A percentile compares a stretch with the other conserved stretches of the same genome.
These are phyloP conservation scores for Conticribra guillardii DNA, from an alignment of 108 stramenopile species.

Conservation along the genomic window DNA sequence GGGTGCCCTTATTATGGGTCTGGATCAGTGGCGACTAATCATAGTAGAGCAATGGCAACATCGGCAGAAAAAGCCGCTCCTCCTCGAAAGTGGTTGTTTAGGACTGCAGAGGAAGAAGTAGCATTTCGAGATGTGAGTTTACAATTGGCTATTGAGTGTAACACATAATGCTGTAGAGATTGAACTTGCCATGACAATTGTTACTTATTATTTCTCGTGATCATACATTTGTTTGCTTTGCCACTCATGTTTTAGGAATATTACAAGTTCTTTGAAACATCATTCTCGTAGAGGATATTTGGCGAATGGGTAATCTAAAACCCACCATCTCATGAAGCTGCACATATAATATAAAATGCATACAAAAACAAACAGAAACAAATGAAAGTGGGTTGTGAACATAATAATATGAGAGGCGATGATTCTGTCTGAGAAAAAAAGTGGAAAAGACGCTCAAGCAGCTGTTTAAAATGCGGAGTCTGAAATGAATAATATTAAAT, in stretches of 20 bases:
- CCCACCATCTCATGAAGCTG: not conserved
- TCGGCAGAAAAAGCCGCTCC: conserved; percentile 1
- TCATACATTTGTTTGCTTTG: not conserved
- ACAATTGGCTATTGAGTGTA: not conserved
- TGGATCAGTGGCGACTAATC: conserved; percentile 11
- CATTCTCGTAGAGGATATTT: conserved; percentile 4
- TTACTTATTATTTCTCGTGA: not conserved
- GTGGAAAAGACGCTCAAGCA: too few relatives aligned
- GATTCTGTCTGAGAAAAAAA: too few relatives aligned
- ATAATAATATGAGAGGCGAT: too few relatives aligned
- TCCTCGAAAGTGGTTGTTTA: not conserved
- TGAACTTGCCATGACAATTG: not conserved
- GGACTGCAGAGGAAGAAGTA: conserved; percentile 13
- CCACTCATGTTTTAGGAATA: conserved; percentile 9
- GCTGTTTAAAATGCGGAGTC: too few relatives aligned
- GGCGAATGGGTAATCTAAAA: not conserved
- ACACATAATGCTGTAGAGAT: not conserved
- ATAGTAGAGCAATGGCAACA: conserved; percentile 11
- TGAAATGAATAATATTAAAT: too few relatives aligned
- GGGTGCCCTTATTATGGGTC: conserved; percentile 19
- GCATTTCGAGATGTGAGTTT: conserved; percentile 17
- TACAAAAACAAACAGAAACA: too few relatives aligned
- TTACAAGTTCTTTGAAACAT: conserved; percentile 24
- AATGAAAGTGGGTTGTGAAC: too few relatives aligned
- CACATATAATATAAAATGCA: not conserved